These are phyloP conservation scores for Amylostereum areolatum DNA, from an alignment of 1,284 basidiomycete species.

Conservation along the genomic window DNA sequence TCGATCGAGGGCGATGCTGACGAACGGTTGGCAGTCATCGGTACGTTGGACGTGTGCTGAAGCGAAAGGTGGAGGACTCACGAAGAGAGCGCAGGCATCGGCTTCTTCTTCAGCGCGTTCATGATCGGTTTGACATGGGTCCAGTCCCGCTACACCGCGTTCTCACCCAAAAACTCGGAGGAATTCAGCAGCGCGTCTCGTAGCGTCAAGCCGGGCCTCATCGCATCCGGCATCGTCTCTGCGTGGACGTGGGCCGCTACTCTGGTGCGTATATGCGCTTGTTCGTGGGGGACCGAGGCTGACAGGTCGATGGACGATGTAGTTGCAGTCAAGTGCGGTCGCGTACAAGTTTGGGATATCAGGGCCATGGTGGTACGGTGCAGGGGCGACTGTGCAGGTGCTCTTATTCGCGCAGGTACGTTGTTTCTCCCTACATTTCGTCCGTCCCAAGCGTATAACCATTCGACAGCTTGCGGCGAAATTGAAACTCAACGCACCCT, in stretches of 20 bases:
- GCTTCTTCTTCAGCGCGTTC: conserved; percentile 75
- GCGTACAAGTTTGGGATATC: conserved; percentile 79
- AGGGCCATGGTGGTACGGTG: conserved; percentile 43
- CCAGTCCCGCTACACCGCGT: conserved; percentile 68
- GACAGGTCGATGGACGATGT: too few relatives aligned
- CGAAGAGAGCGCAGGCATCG: conserved; percentile 70
- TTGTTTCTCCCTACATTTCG: too few relatives aligned
- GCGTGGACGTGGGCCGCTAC: conserved; percentile 84
- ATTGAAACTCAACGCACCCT: conserved; percentile 57
- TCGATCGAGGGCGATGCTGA: too few relatives aligned
- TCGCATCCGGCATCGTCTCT: conserved; percentile 85
- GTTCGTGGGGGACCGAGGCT: too few relatives aligned
- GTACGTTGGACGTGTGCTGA: too few relatives aligned
- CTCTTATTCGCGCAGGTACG: conserved; percentile 38
- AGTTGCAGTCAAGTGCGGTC: conserved; percentile 74
- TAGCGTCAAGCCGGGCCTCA: conserved; percentile 83
- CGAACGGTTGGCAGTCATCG: conserved; percentile 46
- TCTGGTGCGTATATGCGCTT: too few relatives aligned
- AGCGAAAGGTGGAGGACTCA: too few relatives aligned
- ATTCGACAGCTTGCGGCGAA: conserved; percentile 38
- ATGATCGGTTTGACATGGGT: conserved; percentile 69
- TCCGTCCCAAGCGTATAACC: too few relatives aligned
- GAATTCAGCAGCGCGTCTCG: conserved; percentile 83
- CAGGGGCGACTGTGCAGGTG: conserved; percentile 47
- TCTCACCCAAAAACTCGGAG: conserved; percentile 65